Conservation (phyloP, 2,329 filamentous ascomycete species). For the Botrytis porri region DNA sequence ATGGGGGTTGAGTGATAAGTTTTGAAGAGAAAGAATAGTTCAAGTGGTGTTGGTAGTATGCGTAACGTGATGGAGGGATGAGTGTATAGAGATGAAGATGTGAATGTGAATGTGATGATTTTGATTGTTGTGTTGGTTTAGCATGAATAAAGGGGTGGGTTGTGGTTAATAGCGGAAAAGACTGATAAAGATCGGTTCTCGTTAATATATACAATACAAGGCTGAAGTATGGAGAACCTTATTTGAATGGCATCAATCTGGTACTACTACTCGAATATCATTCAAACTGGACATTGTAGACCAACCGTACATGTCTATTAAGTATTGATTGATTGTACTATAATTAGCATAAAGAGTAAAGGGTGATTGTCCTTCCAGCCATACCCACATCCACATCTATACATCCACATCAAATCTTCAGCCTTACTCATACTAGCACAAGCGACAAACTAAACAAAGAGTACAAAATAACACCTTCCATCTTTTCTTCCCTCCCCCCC, state of each 20-base stretch:
- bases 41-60: no score
- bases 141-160: background rate
- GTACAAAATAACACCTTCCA: constrained; percentile 2
- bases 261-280: no score
- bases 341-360: background rate
- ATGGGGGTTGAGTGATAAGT: background rate
- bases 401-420: background rate
- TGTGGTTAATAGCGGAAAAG: background rate
- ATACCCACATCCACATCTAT: background rate
- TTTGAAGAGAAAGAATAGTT: background rate
- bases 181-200: background rate
- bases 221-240: background rate
- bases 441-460: background rate
- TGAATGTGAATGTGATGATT: background rate
- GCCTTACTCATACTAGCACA: background rate
- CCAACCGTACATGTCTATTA: background rate
- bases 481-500: background rate
- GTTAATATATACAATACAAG: background rate
- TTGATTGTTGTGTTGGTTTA: background rate
- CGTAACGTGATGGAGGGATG: background rate
- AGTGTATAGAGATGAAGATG: background rate
- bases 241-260: background rate
- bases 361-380: background rate
- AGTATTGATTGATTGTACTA: background rate
- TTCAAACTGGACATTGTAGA: background rate